These are phyloP conservation scores for Harrya chromipes DNA, from an alignment of 768 basidiomycete genomes.

Conservation along the genomic window DNA sequence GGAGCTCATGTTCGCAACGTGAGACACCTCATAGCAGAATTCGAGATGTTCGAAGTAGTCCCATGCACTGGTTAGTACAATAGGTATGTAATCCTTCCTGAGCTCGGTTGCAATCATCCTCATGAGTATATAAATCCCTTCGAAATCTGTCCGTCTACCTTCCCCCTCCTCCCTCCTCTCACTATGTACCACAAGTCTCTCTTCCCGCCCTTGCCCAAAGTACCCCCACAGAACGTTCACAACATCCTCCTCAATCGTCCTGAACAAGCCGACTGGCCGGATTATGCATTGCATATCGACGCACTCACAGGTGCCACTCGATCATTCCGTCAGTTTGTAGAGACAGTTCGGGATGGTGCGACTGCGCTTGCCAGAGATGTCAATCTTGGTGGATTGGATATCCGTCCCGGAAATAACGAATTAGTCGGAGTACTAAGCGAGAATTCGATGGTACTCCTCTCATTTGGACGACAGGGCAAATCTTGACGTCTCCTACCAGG, in stretches of 20 bases:
- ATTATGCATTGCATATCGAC: constrained; percentile 57
- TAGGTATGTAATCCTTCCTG: too few relatives aligned
- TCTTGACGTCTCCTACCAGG: constrained; percentile 36
- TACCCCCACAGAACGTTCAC: constrained; percentile 53
- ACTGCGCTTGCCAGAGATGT: constrained; percentile 52
- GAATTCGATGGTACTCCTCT: constrained; percentile 54
- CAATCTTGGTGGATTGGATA: constrained; percentile 53
- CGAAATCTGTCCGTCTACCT: too few relatives aligned
- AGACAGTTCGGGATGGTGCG: constrained; percentile 50
- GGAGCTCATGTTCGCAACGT: too few relatives aligned
- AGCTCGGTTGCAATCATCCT: too few relatives aligned
- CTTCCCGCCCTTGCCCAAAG: constrained; percentile 49
- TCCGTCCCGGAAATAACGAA: constrained; percentile 46
- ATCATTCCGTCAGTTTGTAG: constrained; percentile 47
- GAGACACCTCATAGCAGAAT: too few relatives aligned
- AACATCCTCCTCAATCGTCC: constrained; percentile 52
- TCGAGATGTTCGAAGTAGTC: too few relatives aligned
- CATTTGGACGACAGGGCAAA: background rate
- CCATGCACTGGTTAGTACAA: too few relatives aligned
- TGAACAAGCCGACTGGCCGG: constrained; percentile 52
- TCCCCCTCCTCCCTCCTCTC: background rate
- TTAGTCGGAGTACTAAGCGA: constrained; percentile 69
- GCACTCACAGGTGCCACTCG: constrained; percentile 45
- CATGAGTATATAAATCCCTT: too few relatives aligned
- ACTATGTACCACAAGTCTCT: constrained; percentile 57